Evolutionary conservation across 2,329 filamentous ascomycete species (phyloP).

Genomic region (Fusarium sacchari): DNA sequence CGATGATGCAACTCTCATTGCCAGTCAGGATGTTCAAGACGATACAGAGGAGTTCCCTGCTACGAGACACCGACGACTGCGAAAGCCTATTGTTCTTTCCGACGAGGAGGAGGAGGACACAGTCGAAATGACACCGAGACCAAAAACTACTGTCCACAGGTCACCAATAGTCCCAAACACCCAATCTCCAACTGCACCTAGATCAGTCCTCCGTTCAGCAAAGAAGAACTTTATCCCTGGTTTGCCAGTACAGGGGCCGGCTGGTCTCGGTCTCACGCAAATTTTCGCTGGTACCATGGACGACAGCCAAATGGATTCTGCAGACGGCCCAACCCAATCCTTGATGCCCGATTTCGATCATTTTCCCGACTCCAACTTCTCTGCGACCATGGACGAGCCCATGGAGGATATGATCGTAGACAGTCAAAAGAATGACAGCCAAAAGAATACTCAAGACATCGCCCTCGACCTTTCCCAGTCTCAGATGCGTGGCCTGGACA

Average conservation of each 20-base stretch:
- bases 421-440: constrained; percentile 52
- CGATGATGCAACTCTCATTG: constrained; percentile 49
- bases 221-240: constrained; percentile 77
- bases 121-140: constrained; percentile 59
- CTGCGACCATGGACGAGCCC: constrained; percentile 66
- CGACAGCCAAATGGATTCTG: constrained; percentile 58
- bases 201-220: constrained; percentile 73
- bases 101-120: constrained; percentile 64
- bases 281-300: constrained; percentile 93
- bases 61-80: constrained; percentile 56
- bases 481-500: constrained; percentile 68
- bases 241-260: constrained; percentile 68
- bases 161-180: constrained; percentile 57
- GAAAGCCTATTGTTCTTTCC: constrained; percentile 66
- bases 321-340: constrained; percentile 53
- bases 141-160: constrained; percentile 53
- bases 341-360: constrained; percentile 67
- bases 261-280: constrained; percentile 82
- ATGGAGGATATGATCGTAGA: constrained; percentile 63
- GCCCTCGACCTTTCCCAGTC: constrained; percentile 69
- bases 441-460: constrained; percentile 56
- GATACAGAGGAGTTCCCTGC: constrained; percentile 53
- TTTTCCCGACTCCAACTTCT: constrained; percentile 69
- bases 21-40: constrained; percentile 48
- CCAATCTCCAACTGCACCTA: constrained; percentile 65